A percentile compares a stretch with the other conserved stretches of the same genome.
Evolutionary conservation across 306 rosid species (phyloP).

Genomic region (Arachis stenosperma): DNA sequence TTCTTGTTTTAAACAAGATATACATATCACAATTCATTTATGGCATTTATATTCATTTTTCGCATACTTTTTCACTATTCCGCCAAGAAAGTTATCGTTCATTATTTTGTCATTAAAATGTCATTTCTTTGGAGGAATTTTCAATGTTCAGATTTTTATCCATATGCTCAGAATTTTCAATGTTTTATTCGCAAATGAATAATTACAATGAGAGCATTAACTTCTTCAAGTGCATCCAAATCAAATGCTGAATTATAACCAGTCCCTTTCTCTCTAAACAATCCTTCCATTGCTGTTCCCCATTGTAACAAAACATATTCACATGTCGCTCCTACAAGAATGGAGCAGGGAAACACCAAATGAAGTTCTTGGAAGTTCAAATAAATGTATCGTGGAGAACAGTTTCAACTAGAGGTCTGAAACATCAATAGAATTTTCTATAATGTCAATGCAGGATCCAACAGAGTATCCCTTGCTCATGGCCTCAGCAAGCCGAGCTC

Average conservation of each 20-base stretch:
- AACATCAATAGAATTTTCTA: slow-evolving; percentile 63
- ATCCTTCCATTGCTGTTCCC: slow-evolving; percentile 29
- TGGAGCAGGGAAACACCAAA: slow-evolving; percentile 6
- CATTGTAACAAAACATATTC: slow-evolving; percentile 1
- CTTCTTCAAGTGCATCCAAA: slow-evolving; percentile 3
- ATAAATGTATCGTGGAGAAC: slow-evolving; percentile 5
- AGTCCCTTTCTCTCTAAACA: slow-evolving; percentile 1
- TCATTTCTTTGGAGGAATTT: too few relatives aligned
- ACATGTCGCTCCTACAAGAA: slow-evolving; percentile 19
- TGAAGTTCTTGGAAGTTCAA: slow-evolving; percentile 2
- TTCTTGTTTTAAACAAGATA: too few relatives aligned
- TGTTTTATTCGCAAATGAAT: background rate
- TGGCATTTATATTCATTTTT: too few relatives aligned
- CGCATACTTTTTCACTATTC: too few relatives aligned
- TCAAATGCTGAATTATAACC: slow-evolving; percentile 6
- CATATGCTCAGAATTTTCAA: background rate
- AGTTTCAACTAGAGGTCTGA: slow-evolving; percentile 49
- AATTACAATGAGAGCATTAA: background rate
- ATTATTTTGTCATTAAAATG: too few relatives aligned
- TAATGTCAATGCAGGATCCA: slow-evolving; percentile 73
- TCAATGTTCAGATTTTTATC: too few relatives aligned
- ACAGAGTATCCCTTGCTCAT: slow-evolving; percentile 73
- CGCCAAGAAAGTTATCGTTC: too few relatives aligned
- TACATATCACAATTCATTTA: too few relatives aligned
- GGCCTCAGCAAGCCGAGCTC: slow-evolving; percentile 78